Conservation (phyloP, 352 stramenopile genomes). For the Phytophthora constricta region DNA sequence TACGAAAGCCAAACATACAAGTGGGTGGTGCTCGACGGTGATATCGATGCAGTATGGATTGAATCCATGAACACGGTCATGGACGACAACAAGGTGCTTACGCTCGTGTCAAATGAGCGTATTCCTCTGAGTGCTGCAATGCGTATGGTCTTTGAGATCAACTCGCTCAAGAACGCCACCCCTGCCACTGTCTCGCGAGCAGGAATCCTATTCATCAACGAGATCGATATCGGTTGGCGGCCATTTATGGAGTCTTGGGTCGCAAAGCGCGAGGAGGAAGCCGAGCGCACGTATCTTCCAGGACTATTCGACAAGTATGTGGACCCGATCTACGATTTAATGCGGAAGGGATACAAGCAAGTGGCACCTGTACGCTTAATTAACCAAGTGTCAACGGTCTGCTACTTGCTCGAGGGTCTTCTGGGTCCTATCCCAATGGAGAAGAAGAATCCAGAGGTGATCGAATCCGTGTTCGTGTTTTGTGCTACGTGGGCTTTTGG, state of each 20-base stretch:
- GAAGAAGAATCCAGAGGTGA: slow-evolving; percentile 93
- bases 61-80: slow-evolving; percentile 98
- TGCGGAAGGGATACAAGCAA: slow-evolving; percentile 96
- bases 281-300: slow-evolving; percentile 92
- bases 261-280: slow-evolving; percentile 88
- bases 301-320: slow-evolving; percentile 97
- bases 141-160: slow-evolving; percentile 93
- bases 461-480: slow-evolving; percentile 97
- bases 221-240: slow-evolving; percentile 94
- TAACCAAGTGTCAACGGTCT: slow-evolving; percentile 96
- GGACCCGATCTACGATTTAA: slow-evolving; percentile 93
- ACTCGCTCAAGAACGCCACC: slow-evolving; percentile 89
- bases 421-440: slow-evolving; percentile 83
- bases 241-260: slow-evolving; percentile 98
- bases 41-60: slow-evolving; percentile 92
- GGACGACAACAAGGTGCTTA: slow-evolving; percentile 97
- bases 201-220: slow-evolving; percentile 91
- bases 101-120: slow-evolving; percentile 90
- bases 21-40: slow-evolving; percentile 88
- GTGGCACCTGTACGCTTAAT: slow-evolving; percentile 94
- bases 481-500: slow-evolving; percentile 97
- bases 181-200: slow-evolving; percentile 86
- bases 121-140: slow-evolving; percentile 85
- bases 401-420: slow-evolving; percentile 96
- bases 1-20: slow-evolving; percentile 95